Conservation (phyloP, 805 yeast species). For the Monosporozyma yasuniensis region DNA sequence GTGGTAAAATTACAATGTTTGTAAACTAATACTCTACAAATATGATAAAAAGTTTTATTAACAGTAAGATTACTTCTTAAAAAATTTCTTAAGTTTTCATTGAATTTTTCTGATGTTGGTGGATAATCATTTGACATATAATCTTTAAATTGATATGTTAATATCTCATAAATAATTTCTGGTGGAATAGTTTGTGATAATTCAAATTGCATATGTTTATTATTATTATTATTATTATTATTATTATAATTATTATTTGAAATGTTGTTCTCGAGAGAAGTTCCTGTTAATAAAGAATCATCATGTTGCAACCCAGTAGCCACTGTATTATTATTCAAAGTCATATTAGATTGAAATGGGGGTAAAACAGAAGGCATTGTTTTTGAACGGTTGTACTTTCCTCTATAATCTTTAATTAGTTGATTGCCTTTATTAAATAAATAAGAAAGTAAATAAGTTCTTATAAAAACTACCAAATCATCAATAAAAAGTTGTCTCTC, state of each 20-base stretch:
- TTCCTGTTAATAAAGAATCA: not conserved
- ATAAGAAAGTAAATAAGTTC: too few species aligned
- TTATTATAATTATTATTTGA: too few species aligned
- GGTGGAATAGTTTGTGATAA: slow-evolving; percentile 34
- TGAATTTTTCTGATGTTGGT: slow-evolving; percentile 36
- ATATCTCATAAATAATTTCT: slow-evolving; percentile 46
- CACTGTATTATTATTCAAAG: not conserved
- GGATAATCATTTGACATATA: slow-evolving; percentile 41
- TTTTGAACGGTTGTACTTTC: too few species aligned
- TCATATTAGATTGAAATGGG: not conserved
- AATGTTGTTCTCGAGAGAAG: not conserved
- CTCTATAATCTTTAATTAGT: too few species aligned
- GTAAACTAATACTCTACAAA: slow-evolving; percentile 51
- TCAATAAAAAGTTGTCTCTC: too few species aligned
- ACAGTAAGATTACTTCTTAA: slow-evolving; percentile 46
- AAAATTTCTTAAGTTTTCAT: slow-evolving; percentile 42
- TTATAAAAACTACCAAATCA: too few species aligned
- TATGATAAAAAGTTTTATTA: slow-evolving; percentile 47
- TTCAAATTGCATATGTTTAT: not conserved
- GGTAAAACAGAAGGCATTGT: not conserved
- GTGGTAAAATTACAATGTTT: slow-evolving; percentile 66
- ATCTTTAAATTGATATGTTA: slow-evolving; percentile 47
- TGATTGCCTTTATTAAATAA: too few species aligned
- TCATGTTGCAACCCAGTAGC: too few species aligned
- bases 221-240: not conserved